phyloP scores from a whole-genome alignment of 306 rosid genomes.

The Quercus parvula region DNA sequence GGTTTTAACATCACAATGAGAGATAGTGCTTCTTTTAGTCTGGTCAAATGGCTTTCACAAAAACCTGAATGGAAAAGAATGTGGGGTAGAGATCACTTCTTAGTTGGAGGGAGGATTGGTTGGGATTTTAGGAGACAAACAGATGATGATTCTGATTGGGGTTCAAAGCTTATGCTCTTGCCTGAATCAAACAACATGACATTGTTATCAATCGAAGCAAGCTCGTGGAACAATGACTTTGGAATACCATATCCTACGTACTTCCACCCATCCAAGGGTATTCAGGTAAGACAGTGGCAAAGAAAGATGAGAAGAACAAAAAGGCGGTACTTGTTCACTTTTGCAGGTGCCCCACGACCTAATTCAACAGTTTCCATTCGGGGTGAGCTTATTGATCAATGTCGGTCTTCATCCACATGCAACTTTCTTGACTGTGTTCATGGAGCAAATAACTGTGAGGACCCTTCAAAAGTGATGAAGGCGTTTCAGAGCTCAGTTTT shows the following conservation, averaged over 20 bases:
- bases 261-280: slow-evolving; percentile 44
- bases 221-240: slow-evolving; percentile 37
- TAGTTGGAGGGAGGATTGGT: slow-evolving; percentile 51
- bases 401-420: slow-evolving; percentile 32
- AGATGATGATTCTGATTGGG: slow-evolving; percentile 45
- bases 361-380: slow-evolving; percentile 9
- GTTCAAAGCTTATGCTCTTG: slow-evolving; percentile 47
- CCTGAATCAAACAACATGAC: slow-evolving; percentile 55
- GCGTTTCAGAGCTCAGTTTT: slow-evolving; percentile 46
- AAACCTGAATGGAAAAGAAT: slow-evolving; percentile 47
- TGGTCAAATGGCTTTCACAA: slow-evolving; percentile 37
- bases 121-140: slow-evolving; percentile 48
- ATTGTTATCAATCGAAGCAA: slow-evolving; percentile 39
- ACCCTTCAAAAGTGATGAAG: slow-evolving; percentile 26
- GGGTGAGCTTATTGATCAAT: slow-evolving; percentile 35
- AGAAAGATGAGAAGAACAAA: slow-evolving; percentile 30
- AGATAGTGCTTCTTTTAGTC: slow-evolving; percentile 40
- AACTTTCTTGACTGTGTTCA: slow-evolving; percentile 26
- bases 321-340: slow-evolving; percentile 46
- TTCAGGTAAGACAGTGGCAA: slow-evolving; percentile 41
- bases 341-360: slow-evolving; percentile 51
- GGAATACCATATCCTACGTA: slow-evolving; percentile 59
- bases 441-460: slow-evolving; percentile 17
- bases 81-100: slow-evolving; percentile 61
- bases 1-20: slow-evolving; percentile 29